Evolutionary conservation across 2,329 filamentous ascomycete genomes (phyloP), one percentile per base, ranked within the genome.

Genomic region (Meredithiella fracta): DNA sequence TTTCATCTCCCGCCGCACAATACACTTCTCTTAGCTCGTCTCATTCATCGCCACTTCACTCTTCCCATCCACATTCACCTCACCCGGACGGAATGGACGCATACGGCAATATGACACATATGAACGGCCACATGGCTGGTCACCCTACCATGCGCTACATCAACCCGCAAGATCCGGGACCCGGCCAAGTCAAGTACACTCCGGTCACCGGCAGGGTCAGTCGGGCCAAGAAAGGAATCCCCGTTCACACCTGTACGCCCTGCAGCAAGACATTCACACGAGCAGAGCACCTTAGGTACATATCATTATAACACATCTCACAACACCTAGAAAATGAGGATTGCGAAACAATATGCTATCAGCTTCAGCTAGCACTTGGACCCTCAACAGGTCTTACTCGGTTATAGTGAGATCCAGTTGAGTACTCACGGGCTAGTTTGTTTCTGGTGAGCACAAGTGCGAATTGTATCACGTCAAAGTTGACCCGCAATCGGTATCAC

Each of bases 261-360:
- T 60, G 59, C 49, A 54, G 53, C 51, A 58, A 81, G 78, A 80
- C 75, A 1, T 82, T 82, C 60, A 80, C 78, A 11, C 70, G 79
- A 62, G 79, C 78, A 29, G 78, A 82, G 62, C 79, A 82, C 65
- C 66, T 82, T 44, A 76, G 77, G 78, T 81, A 64, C 60, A 68
- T 62, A 54, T 51, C 20, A 44, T 20, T n/a, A 44, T 20, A 34
- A 34, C 29, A 34, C 29, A 34, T 34, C 5, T 34, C 29, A 34
- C 5, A 11, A 5, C 29, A 34, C 29, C 5, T 34, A 34, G 11
- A 5, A 34, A 34, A 5, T 34, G 29, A 11, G 11, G 29, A 34
- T 34, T 34, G 11, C 11, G 29, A 34, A 34, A 34, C 29, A 34
- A 34, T 11, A 34, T 5, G 11, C 29, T 11, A 34, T 34, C 5